Base-by-base conservation (phyloP, 805 yeast species). In the Isabelozyma heimii region DNA sequence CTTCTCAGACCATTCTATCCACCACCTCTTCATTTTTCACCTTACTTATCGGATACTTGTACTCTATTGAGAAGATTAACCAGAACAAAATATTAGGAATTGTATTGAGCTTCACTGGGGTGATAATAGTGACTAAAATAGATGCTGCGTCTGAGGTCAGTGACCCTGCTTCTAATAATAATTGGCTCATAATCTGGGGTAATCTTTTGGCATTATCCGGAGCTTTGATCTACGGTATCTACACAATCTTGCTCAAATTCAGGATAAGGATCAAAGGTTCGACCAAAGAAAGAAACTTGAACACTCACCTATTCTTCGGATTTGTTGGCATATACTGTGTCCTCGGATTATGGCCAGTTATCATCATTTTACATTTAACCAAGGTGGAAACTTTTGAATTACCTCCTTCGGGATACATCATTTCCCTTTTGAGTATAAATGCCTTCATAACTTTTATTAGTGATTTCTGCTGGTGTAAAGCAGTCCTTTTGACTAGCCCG, bases 1-100 rank as follows among this genome's bases (percentile, higher is more conserved):
- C 96, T 2, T 86, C 94, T 12, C 97, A 95, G 60, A 94, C 98
- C 2, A 92, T 94, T 20, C 69, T 94, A 38, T 87, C 97, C 14
- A 87, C 97, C 37, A 91, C 98, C 0, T 86, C 96, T 5, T 88
- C 97, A 7, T 91, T 94, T 63, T 94, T 94, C 80, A 94, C 99
- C 0, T 76, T 94, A 38, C 57, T 91, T 1, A 78, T 92, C 8
- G 98, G 98, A 1, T 81, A 84, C 47, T 53, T 87, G 24, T 84
- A 83, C 49, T 73, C 84, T 28, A 81, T 91, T 1, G 98, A 92
- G 65, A 68, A 66, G 26, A 80, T 92, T 60, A 86, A 82, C 57
- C 60, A 64, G 14, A 72, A 78, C 43, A 94, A 92, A 62, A 58
- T 91, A 1, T 55, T 78, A 17, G 96, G 97, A 0, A 77, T 92